phyloP scores from a whole-genome alignment of 179 eudicot species.

The Silene noctiflora region DNA sequence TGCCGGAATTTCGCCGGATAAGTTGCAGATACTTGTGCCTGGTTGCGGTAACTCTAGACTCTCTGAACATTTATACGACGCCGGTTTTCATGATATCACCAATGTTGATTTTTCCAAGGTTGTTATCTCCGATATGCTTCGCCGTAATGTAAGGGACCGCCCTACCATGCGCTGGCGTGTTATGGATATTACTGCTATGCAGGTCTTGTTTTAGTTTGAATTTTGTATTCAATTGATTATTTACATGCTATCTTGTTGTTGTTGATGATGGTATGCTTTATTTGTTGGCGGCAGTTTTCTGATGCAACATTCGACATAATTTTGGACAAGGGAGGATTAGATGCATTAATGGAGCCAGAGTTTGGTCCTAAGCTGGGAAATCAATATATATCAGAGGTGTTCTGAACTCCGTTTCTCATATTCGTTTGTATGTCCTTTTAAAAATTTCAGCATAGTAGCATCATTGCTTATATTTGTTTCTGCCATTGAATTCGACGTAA shows the following conservation, averaged over 20 bases:
- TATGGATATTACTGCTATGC: slow-evolving; percentile 90
- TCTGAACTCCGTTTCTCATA: slow-evolving; percentile 25
- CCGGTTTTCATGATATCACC: slow-evolving; percentile 62
- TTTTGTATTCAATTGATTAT: too few relatives aligned
- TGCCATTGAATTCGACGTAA: slow-evolving; percentile 11
- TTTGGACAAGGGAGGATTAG: slow-evolving; percentile 93
- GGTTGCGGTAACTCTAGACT: slow-evolving; percentile 89
- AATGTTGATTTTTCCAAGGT: slow-evolving; percentile 93
- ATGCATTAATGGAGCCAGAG: slow-evolving; percentile 97
- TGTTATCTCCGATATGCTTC: slow-evolving; percentile 76
- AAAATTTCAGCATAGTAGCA: not conserved
- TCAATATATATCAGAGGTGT: slow-evolving; percentile 86
- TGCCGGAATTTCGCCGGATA: slow-evolving; percentile 13
- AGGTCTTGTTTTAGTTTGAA: slow-evolving; percentile 34
- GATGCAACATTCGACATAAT: slow-evolving; percentile 64
- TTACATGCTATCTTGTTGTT: too few relatives aligned
- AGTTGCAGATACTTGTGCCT: slow-evolving; percentile 63
- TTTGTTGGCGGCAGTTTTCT: slow-evolving; percentile 43
- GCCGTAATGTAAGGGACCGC: slow-evolving; percentile 65
- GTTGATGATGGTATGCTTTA: not conserved
- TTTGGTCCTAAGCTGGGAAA: slow-evolving; percentile 68
- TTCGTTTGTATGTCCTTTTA: slow-evolving; percentile 28
- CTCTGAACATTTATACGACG: slow-evolving; percentile 77
- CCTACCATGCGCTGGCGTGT: slow-evolving; percentile 94
- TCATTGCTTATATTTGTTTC: slow-evolving; percentile 2